A percentile compares a stretch with the other conserved stretches of the same genome.
These are phyloP conservation scores for Erodium texanum DNA, from an alignment of 441 rosid species.

Conservation along the genomic window DNA sequence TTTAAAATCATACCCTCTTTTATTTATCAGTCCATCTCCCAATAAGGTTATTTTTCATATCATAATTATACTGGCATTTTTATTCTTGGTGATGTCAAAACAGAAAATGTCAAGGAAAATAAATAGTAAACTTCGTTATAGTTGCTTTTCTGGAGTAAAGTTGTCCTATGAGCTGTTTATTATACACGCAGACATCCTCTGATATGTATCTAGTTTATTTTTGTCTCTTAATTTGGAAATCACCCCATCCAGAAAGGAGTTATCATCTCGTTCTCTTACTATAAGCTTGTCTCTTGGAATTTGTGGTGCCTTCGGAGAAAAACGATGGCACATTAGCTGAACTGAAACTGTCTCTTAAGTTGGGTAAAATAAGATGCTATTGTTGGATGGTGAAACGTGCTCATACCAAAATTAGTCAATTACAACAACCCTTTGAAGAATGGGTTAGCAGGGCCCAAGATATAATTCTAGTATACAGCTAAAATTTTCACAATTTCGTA, in stretches of 20 bases:
- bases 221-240: not conserved
- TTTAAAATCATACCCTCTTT: no score
- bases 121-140: not conserved
- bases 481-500: no score
- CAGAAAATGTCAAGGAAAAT: no score
- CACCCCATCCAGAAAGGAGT: not conserved
- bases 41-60: not conserved
- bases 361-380: not conserved
- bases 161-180: not conserved
- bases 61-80: not conserved
- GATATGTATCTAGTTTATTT: not conserved
- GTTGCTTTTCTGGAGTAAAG: not conserved
- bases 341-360: not conserved
- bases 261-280: not conserved
- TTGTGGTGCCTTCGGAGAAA: not conserved
- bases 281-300: not conserved
- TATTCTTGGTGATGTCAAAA: not conserved
- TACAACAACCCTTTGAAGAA: not conserved
- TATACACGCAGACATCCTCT: not conserved
- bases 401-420: not conserved
- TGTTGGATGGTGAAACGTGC: not conserved
- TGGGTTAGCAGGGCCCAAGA: not conserved
- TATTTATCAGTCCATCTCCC: constrained; percentile 8
- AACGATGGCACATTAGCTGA: not conserved
- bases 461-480: no score